phyloP scores from a whole-genome alignment of 2,329 filamentous ascomycete genomes.

The Sclerotinia sclerotiorum region DNA sequence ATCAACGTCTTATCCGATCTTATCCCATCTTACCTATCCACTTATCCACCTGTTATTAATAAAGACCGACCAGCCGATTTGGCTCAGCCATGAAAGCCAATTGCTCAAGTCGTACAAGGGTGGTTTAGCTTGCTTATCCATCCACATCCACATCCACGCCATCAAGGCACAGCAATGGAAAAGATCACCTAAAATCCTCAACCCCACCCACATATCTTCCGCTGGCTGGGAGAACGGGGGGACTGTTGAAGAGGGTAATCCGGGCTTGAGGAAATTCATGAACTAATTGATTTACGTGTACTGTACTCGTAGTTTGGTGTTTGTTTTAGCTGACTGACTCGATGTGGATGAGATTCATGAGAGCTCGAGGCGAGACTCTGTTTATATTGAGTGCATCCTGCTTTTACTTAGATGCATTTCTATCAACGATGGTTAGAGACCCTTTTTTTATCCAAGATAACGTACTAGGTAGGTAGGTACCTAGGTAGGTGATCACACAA shows the following conservation, averaged over 20 bases:
- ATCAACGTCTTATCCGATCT: background rate
- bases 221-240: constrained; percentile 10
- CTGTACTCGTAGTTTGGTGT: background rate
- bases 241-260: background rate
- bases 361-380: background rate
- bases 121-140: background rate
- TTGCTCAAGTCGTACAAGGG: background rate
- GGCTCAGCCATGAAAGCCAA: constrained; percentile 9
- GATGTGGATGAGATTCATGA: background rate
- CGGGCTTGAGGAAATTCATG: background rate
- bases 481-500: background rate
- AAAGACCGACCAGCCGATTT: background rate
- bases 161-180: background rate
- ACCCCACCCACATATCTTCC: background rate
- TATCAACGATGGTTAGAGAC: background rate
- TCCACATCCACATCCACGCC: background rate
- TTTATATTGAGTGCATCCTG: too few species aligned
- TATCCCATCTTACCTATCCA: background rate
- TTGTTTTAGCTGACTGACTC: background rate
- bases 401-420: too few species aligned
- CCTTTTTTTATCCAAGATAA: background rate
- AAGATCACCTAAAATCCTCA: background rate
- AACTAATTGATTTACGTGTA: background rate
- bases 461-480: too few species aligned
- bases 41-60: background rate